Evolutionary conservation across 2,329 filamentous ascomycete species (phyloP).

Genomic region (Acrocalymma vagum): DNA sequence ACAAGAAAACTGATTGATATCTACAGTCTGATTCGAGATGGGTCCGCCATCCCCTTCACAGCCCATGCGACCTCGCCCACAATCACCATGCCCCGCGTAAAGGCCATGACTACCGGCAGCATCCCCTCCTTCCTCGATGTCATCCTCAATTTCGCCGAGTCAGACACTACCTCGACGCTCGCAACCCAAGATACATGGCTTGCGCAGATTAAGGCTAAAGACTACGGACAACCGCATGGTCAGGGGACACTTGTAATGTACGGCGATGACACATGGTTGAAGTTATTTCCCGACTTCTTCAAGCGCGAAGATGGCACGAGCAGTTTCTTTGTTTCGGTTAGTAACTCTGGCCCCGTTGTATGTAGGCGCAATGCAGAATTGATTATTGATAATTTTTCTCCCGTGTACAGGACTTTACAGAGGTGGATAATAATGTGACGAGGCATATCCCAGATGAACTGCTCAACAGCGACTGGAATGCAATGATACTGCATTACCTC

Average conservation of each 20-base stretch:
- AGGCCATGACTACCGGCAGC: constrained; percentile 95
- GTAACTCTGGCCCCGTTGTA: constrained; percentile 50
- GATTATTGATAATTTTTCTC: constrained; percentile 25
- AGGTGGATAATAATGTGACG: constrained; percentile 98
- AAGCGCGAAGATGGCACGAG: constrained; percentile 89
- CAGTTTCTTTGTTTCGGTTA: constrained; percentile 96
- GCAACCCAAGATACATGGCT: constrained; percentile 95
- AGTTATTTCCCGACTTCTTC: constrained; percentile 91
- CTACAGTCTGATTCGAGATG: constrained; percentile 79
- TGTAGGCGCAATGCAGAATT: constrained; percentile 41
- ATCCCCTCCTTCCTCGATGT: constrained; percentile 98
- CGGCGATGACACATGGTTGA: constrained; percentile 98
- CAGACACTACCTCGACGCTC: constrained; percentile 87
- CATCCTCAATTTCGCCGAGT: constrained; percentile 95
- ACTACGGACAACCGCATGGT: constrained; percentile 49
- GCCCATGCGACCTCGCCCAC: constrained; percentile 96
- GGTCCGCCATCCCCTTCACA: constrained; percentile 89
- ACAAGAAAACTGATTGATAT: constrained; percentile 1
- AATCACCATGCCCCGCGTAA: constrained; percentile 97
- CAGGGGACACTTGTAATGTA: constrained; percentile 84
- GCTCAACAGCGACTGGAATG: constrained; percentile 82
- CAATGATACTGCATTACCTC: constrained; percentile 93
- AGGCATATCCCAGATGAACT: constrained; percentile 85
- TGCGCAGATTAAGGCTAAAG: constrained; percentile 79
- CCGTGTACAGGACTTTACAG: constrained; percentile 87